A percentile compares a stretch with the other conserved stretches of the same genome.
Evolutionary conservation across 2,329 filamentous ascomycete genomes (phyloP).

Genomic region (Chaetomium globosum): DNA sequence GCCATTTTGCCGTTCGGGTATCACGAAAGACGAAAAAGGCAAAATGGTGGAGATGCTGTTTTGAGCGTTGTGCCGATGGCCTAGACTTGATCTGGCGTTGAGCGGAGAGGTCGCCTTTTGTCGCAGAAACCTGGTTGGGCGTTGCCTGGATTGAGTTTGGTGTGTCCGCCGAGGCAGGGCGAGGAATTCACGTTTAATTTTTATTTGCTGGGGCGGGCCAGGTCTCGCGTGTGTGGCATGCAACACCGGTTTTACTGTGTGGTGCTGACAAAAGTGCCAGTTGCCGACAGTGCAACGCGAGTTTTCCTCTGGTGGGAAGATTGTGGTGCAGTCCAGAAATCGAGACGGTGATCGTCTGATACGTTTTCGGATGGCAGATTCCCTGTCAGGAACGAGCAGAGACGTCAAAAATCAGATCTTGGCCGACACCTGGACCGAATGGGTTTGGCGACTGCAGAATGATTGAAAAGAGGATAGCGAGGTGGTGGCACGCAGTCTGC

Average conservation of each 20-base stretch:
- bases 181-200: slow-evolving; percentile 48
- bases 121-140: slow-evolving; percentile 61
- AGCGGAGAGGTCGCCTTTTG: slow-evolving; percentile 55
- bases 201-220: slow-evolving; percentile 44
- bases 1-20: slow-evolving; percentile 62
- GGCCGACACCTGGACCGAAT: slow-evolving; percentile 51
- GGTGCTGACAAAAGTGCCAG: slow-evolving; percentile 28
- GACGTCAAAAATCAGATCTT: slow-evolving; percentile 38
- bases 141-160: slow-evolving; percentile 54
- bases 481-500: slow-evolving; percentile 53
- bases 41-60: slow-evolving; percentile 65
- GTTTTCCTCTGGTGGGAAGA: slow-evolving; percentile 15
- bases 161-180: slow-evolving; percentile 52
- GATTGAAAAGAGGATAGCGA: slow-evolving; percentile 56
- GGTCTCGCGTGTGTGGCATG: slow-evolving; percentile 40
- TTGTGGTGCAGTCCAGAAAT: slow-evolving; percentile 21
- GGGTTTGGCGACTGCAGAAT: slow-evolving; percentile 53
- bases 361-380: slow-evolving; percentile 43
- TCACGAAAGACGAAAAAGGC: slow-evolving; percentile 56
- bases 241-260: slow-evolving; percentile 27
- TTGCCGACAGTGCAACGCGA: slow-evolving; percentile 34
- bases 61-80: slow-evolving; percentile 67
- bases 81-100: slow-evolving; percentile 67
- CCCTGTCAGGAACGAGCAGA: slow-evolving; percentile 47
- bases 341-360: slow-evolving; percentile 32